Evolutionary conservation across 306 rosid genomes (phyloP).

Genomic region (Begonia peltatifolia): DNA sequence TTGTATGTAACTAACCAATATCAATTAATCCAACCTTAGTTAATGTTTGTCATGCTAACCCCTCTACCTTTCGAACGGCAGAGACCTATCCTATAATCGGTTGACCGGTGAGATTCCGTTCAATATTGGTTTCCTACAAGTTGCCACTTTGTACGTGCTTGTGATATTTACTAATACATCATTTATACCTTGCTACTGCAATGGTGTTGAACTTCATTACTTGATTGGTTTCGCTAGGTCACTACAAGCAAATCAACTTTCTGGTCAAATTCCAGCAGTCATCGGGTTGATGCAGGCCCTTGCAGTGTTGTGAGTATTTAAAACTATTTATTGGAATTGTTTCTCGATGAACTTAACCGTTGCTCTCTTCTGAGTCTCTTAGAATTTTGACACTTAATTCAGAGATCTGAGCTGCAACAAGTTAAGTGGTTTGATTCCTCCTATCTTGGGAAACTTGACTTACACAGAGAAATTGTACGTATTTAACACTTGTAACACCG

Average conservation of each 20-base stretch:
- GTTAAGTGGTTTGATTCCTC: constrained; percentile 73
- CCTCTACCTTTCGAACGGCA: constrained; percentile 8
- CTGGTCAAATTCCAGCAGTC: constrained; percentile 77
- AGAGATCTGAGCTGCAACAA: constrained; percentile 86
- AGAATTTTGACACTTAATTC: constrained; percentile 5
- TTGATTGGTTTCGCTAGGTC: constrained; percentile 38
- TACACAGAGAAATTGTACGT: constrained; percentile 90
- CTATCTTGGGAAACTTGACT: constrained; percentile 76
- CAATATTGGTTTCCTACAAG: constrained; percentile 85
- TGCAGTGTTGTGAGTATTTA: constrained; percentile 75
- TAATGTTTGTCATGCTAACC: neutral
- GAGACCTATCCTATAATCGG: constrained; percentile 78
- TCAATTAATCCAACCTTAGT: constrained; percentile 1
- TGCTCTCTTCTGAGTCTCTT: neutral
- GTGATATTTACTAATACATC: too few relatives aligned
- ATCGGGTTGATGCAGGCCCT: constrained; percentile 99
- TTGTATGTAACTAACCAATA: constrained; percentile 54
- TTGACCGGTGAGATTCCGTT: constrained; percentile 74
- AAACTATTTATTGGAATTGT: neutral
- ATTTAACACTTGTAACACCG: neutral
- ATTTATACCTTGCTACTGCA: too few relatives aligned
- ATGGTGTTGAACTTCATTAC: neutral
- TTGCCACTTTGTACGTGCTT: constrained; percentile 65
- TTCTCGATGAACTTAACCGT: neutral
- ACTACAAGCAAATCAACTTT: constrained; percentile 76